phyloP scores from a whole-genome alignment of 2,329 filamentous ascomycete species.

The Gyromitra esculenta region DNA sequence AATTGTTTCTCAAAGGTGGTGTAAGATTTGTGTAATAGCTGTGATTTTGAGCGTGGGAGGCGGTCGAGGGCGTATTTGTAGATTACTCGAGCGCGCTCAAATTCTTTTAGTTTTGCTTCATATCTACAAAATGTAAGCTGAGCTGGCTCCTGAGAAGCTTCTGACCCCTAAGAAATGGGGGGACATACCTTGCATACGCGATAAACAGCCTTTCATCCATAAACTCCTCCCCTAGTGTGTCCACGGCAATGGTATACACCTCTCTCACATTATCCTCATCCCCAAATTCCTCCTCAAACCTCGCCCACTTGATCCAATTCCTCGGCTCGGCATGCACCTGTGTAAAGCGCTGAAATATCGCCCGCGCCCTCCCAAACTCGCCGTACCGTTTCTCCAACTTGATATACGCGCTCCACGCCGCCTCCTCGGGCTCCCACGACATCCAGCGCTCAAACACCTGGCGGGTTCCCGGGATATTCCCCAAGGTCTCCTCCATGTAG shows the following conservation, averaged over 20 bases:
- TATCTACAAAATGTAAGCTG: slow-evolving; percentile 66
- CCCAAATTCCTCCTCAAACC: slow-evolving; percentile 94
- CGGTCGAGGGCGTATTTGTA: slow-evolving; percentile 97
- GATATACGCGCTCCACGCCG: slow-evolving; percentile 94
- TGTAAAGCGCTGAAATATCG: slow-evolving; percentile 89
- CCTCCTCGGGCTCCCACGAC: slow-evolving; percentile 96
- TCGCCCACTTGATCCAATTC: slow-evolving; percentile 99
- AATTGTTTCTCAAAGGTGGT: slow-evolving; percentile 99
- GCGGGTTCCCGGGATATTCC: slow-evolving; percentile 88
- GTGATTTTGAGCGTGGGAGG: slow-evolving; percentile 85
- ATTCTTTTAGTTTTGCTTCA: slow-evolving; percentile 93
- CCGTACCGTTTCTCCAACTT: slow-evolving; percentile 95
- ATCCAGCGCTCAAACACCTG: slow-evolving; percentile 99
- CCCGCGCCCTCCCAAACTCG: slow-evolving; percentile 88
- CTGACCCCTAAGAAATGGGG: neutral
- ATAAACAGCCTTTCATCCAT: slow-evolving; percentile 97
- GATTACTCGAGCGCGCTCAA: slow-evolving; percentile 90
- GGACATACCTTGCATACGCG: slow-evolving; percentile 72
- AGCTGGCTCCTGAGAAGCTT: neutral
- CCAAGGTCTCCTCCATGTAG: slow-evolving; percentile 97
- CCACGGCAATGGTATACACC: slow-evolving; percentile 87
- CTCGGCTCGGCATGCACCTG: slow-evolving; percentile 91
- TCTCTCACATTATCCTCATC: slow-evolving; percentile 91
- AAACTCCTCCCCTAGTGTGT: slow-evolving; percentile 90
- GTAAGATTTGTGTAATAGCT: slow-evolving; percentile 88